Conservation (phyloP, 805 yeast species). For the Starmerella davenportii region DNA sequence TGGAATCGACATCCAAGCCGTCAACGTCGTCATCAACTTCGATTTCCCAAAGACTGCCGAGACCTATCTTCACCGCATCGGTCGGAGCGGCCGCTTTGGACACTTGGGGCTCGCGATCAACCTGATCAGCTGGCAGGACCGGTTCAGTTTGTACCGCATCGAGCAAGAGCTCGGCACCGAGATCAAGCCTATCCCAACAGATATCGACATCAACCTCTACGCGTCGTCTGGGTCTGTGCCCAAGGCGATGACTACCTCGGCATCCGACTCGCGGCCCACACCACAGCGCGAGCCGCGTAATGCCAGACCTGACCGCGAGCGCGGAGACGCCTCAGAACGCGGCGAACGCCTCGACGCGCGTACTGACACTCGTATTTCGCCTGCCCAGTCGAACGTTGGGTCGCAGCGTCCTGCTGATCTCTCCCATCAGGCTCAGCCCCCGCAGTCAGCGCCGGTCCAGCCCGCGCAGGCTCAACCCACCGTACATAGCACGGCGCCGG, state of each 20-base stretch:
- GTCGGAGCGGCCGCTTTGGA: slow-evolving; percentile 98
- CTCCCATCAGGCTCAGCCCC: neutral
- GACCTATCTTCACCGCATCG: slow-evolving; percentile 93
- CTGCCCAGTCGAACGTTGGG: neutral
- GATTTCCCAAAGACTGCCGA: slow-evolving; percentile 98
- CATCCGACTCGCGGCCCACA: neutral
- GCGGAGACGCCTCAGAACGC: too few relatives aligned
- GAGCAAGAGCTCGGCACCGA: slow-evolving; percentile 97
- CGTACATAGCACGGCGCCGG: neutral
- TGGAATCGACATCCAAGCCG: slow-evolving; percentile 98
- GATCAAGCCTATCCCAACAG: slow-evolving; percentile 90
- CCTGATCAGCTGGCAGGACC: slow-evolving; percentile 89
- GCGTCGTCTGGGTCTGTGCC: slow-evolving; percentile 32
- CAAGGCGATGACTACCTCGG: neutral
- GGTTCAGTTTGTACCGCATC: slow-evolving; percentile 80
- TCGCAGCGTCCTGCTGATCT: neutral
- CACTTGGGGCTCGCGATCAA: slow-evolving; percentile 96
- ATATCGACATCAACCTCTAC: slow-evolving; percentile 72
- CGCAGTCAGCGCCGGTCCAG: neutral
- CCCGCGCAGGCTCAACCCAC: neutral
- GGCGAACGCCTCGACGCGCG: neutral
- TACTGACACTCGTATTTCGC: neutral
- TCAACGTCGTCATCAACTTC: slow-evolving; percentile 90
- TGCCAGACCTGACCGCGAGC: too few relatives aligned
- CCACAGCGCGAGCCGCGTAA: neutral